Evolutionary conservation across 1,284 basidiomycete species (phyloP), one percentile per base, ranked within the genome.

Genomic region (Anthracocystis walkeri): DNA sequence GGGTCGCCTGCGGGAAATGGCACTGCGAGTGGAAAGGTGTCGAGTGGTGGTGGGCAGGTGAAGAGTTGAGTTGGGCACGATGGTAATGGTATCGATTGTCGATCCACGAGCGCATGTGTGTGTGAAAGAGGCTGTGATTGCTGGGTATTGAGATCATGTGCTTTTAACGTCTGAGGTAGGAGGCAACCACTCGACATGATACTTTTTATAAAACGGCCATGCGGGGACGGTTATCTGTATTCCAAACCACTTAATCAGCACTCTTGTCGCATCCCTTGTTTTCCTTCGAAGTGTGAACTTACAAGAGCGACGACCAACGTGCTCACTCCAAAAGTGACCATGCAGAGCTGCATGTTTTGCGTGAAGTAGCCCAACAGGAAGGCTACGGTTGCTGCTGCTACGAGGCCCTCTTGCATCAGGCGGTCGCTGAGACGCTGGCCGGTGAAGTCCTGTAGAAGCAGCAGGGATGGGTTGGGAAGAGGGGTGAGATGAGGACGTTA

Each of bases 171-270:
- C 48, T 42, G 64, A 20, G 6, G 31, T 33, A 2, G 50, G n/a
- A 21, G 75, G 70, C 4, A 77, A 21, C 75, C 75, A 77, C 35
- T 65, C 56, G n/a, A 69, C 65, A 20, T 65, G 65, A 46, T 70
- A 38, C 29, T 52, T 59, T 54, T 73, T 77, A 64, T 60, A 77
- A n/a, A 73, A 48, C 7, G 63, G 59, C 75, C 75, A 77, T 4
- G 66, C 52, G 11, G 75, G 75, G 0, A 77, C 70, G 7, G 70
- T 66, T 7, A 69, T 25, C 69, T 72, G 21, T n/a, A n/a, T 55
- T 29, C 16, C n/a, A n/a, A 23, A 20, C 3, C 42, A 45, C 14
- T 45, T 45, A 4, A 7, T 20, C 20, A 14, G 42, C n/a, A 6
- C 21, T 21, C 7, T 23, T 21, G 12, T 45, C 40, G 40, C 35